Evolutionary conservation across 345 rosid genomes (phyloP).

Genomic region (Luvunga scandens): DNA sequence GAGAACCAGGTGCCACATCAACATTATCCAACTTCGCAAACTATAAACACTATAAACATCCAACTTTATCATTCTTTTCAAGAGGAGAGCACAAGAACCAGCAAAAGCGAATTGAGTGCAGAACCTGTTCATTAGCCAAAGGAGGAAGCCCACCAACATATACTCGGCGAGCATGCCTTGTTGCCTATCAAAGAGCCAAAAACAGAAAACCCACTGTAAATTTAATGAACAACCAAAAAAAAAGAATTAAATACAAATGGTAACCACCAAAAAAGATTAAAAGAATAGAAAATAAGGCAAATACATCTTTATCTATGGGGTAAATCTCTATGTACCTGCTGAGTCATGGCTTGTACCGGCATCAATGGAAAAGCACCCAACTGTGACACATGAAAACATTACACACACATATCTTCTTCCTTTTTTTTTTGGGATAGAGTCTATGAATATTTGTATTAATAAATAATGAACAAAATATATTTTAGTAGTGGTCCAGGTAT

Average conservation of each 20-base stretch:
- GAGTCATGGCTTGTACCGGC: constrained; percentile 54
- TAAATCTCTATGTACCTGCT: constrained; percentile 31
- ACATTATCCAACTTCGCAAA: not conserved
- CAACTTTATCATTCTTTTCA: not conserved
- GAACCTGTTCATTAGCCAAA: constrained; percentile 43
- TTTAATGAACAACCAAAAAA: not conserved
- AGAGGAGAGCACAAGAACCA: not conserved
- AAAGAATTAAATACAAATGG: not conserved
- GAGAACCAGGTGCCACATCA: not conserved
- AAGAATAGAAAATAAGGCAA: too few relatives aligned
- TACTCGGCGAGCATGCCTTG: constrained; percentile 45
- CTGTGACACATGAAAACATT: constrained; percentile 17
- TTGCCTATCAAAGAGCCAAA: constrained; percentile 29
- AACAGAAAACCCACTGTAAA: not conserved
- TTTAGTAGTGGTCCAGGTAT: too few relatives aligned
- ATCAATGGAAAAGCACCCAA: constrained; percentile 36
- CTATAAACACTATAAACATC: not conserved
- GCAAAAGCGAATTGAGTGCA: constrained; percentile 3
- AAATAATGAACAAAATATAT: too few relatives aligned
- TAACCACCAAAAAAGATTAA: not conserved
- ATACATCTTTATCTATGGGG: not conserved
- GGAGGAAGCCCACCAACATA: constrained; percentile 51
- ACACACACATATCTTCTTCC: not conserved
- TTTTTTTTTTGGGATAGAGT: too few relatives aligned
- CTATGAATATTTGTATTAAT: too few relatives aligned